Conservation (phyloP, 2,329 filamentous ascomycete species). For the Ceratocystis cubensis region DNA sequence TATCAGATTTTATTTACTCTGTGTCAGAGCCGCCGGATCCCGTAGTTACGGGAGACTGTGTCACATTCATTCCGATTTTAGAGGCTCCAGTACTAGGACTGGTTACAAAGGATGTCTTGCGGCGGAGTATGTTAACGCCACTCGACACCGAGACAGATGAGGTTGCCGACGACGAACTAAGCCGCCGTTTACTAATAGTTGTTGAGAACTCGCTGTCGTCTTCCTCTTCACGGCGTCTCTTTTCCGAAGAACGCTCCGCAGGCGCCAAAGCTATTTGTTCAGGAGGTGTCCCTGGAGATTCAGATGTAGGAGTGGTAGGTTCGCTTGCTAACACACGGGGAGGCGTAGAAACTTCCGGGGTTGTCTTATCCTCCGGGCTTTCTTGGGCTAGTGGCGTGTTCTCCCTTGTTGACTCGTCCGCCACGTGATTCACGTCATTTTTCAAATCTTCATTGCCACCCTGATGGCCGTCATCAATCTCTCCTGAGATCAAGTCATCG, state of each 20-base stretch:
- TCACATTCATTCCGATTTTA: slow-evolving; percentile 49
- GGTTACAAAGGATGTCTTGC: slow-evolving; percentile 36
- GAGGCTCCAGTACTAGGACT: slow-evolving; percentile 32
- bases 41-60: slow-evolving; percentile 34
- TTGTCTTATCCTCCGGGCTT: neutral
- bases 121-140: slow-evolving; percentile 26
- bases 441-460: neutral
- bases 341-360: slow-evolving; percentile 21
- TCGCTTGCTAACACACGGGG: slow-evolving; percentile 18
- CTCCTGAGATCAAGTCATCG: neutral
- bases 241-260: slow-evolving; percentile 72
- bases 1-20: slow-evolving; percentile 23
- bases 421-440: neutral
- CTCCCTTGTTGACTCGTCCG: neutral
- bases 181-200: slow-evolving; percentile 57
- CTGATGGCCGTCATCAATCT: neutral
- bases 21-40: slow-evolving; percentile 31
- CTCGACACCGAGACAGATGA: slow-evolving; percentile 34
- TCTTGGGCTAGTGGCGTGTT: neutral
- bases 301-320: slow-evolving; percentile 20
- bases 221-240: slow-evolving; percentile 81
- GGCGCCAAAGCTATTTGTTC: slow-evolving; percentile 37
- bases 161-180: slow-evolving; percentile 41
- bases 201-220: slow-evolving; percentile 60
- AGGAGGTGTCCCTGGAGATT: slow-evolving; percentile 27